Conservation (phyloP, 192 early-diverging fungal species). For the Entomortierella chlamydospora region DNA sequence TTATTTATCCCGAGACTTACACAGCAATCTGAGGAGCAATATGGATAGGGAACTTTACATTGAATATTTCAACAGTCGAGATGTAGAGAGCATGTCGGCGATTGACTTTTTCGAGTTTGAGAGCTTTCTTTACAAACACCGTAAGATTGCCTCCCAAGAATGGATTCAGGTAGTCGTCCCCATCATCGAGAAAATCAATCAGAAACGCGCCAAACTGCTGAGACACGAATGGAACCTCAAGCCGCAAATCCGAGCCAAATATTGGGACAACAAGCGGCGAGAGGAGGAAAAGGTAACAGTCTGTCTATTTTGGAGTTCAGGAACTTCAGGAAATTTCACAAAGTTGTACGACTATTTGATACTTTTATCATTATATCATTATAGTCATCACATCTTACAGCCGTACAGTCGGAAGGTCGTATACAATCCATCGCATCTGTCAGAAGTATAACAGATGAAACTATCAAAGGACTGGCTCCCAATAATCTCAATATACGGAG, state of each 20-base stretch:
- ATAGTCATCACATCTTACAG: not conserved
- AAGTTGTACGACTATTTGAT: not conserved
- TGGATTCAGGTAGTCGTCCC: not conserved
- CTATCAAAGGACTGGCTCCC: not conserved
- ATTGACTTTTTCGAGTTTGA: conserved; percentile 2
- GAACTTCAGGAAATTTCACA: not conserved
- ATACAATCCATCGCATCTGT: conserved; percentile 1
- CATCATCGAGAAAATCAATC: conserved; percentile 1
- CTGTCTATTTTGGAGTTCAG: not conserved
- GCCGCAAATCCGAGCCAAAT: conserved; percentile 1
- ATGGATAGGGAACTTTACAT: not conserved
- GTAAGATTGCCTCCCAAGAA: not conserved
- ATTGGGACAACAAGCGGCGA: not conserved
- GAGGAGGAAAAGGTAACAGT: conserved; percentile 4
- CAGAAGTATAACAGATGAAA: not conserved
- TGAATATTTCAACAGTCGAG: not conserved
- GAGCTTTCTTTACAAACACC: not conserved
- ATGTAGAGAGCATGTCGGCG: not conserved
- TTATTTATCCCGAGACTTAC: not conserved
- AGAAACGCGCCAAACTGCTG: not conserved
- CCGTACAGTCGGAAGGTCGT: not conserved
- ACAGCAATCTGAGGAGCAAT: not conserved
- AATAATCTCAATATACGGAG: too few relatives aligned
- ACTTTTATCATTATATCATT: not conserved
- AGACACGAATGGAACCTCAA: conserved; percentile 1